phyloP scores from a whole-genome alignment of 768 basidiomycete genomes.

The Psilocybe tampanensis region DNA sequence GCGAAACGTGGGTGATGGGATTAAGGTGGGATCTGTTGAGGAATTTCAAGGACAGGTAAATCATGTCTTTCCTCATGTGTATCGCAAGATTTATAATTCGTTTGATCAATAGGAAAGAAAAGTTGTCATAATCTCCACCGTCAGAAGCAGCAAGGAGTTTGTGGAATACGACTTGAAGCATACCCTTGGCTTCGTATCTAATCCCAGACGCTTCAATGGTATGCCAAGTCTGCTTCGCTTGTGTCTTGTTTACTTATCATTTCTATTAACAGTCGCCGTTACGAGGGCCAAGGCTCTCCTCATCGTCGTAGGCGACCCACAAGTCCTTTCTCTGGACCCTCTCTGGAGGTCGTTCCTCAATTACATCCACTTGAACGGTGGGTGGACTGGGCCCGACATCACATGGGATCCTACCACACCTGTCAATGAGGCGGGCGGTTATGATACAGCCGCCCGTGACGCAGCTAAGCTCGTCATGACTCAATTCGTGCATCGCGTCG shows the following conservation, averaged over 20 bases:
- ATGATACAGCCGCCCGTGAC: slow-evolving; percentile 36
- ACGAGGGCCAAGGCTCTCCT: slow-evolving; percentile 64
- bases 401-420: slow-evolving; percentile 50
- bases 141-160: slow-evolving; percentile 55
- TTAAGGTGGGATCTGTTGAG: slow-evolving; percentile 69
- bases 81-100: not conserved
- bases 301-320: slow-evolving; percentile 60
- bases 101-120: slow-evolving; percentile 47
- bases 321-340: slow-evolving; percentile 61
- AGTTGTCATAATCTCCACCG: slow-evolving; percentile 61
- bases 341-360: slow-evolving; percentile 65
- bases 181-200: slow-evolving; percentile 61
- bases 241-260: not conserved
- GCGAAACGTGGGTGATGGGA: slow-evolving; percentile 32
- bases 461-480: slow-evolving; percentile 42
- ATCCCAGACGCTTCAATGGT: slow-evolving; percentile 64
- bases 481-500: slow-evolving; percentile 40
- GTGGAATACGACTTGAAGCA: slow-evolving; percentile 56
- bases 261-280: slow-evolving; percentile 53
- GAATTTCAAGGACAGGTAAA: slow-evolving; percentile 66
- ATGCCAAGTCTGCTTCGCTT: slow-evolving; percentile 14
- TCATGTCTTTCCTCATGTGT: not conserved
- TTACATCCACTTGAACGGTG: slow-evolving; percentile 53
- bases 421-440: slow-evolving; percentile 39
- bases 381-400: slow-evolving; percentile 54